phyloP scores from a whole-genome alignment of 139 green algal species.

The Marvania coccoides region DNA sequence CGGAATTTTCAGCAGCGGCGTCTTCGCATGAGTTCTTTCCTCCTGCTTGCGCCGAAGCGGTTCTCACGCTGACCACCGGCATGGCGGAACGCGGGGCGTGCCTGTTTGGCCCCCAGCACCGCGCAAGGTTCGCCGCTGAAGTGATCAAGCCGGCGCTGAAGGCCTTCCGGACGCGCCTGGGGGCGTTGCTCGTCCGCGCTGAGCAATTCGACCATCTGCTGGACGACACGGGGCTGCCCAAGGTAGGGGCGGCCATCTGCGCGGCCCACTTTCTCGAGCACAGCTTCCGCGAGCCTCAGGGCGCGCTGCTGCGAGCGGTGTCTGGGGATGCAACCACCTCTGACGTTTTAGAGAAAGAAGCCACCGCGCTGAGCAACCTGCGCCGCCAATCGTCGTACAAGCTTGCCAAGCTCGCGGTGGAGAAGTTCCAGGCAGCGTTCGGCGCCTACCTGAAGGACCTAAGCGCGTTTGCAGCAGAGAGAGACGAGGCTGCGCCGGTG shows the following conservation, averaged over 20 bases:
- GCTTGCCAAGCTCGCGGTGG: slow-evolving; percentile 36
- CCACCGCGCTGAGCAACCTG: slow-evolving; percentile 18
- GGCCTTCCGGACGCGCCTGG: slow-evolving; percentile 7
- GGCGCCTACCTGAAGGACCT: slow-evolving; percentile 3
- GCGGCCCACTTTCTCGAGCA: slow-evolving; percentile 41
- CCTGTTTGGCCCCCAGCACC: background rate
- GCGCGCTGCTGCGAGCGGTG: slow-evolving; percentile 18
- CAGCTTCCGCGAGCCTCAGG: slow-evolving; percentile 23
- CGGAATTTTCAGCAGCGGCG: background rate
- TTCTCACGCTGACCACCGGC: background rate
- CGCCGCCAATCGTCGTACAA: slow-evolving; percentile 39
- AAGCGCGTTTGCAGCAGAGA: background rate
- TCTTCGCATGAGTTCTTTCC: slow-evolving; percentile 10
- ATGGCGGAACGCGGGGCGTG: slow-evolving; percentile 7
- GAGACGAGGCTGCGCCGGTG: background rate
- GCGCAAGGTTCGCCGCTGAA: too few species aligned
- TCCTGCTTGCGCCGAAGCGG: background rate
- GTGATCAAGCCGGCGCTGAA: slow-evolving; percentile 5
- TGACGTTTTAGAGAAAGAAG: slow-evolving; percentile 23
- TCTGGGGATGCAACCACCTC: background rate
- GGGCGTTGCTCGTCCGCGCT: slow-evolving; percentile 2
- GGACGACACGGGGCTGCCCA: slow-evolving; percentile 24
- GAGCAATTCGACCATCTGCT: slow-evolving; percentile 36
- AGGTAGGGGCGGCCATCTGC: slow-evolving; percentile 25
- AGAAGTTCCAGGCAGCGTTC: slow-evolving; percentile 16